phyloP scores from a whole-genome alignment of 345 rosid genomes.

The Fremontodendron californicum region DNA sequence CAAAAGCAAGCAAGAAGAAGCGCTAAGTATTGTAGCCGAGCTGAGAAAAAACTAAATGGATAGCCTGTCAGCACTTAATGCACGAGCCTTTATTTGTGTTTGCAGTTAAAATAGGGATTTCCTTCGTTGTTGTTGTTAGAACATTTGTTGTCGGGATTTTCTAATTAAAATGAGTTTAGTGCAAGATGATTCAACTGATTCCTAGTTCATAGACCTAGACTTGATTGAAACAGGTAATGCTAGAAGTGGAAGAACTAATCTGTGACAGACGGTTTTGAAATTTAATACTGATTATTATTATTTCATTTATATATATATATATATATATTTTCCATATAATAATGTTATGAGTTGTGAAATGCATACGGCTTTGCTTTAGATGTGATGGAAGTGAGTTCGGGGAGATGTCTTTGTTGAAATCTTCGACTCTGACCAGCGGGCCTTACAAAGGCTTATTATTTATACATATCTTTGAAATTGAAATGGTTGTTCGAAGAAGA shows the following conservation, averaged over 20 bases:
- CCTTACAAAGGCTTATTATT: no score
- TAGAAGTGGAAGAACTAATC: not conserved
- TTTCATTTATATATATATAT: no score
- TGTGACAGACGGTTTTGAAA: not conserved
- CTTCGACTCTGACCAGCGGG: no score
- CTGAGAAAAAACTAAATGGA: not conserved
- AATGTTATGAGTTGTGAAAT: no score
- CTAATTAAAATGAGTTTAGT: constrained; percentile 1
- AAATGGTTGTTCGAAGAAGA: no score
- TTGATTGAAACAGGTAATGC: not conserved
- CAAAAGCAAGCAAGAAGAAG: constrained; percentile 82
- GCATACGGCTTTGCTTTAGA: no score
- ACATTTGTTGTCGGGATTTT: constrained; percentile 4
- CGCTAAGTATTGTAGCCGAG: constrained; percentile 26
- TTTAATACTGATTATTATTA: not conserved
- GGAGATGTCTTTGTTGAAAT: no score
- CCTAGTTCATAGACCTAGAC: not conserved
- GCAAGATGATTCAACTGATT: not conserved
- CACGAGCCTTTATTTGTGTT: not conserved
- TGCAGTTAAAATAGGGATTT: not conserved
- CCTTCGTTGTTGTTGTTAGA: not conserved
- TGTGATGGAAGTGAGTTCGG: no score
- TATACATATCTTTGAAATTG: no score
- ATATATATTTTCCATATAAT: no score
- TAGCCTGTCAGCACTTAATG: not conserved